Conservation (phyloP, 208 protist species). For the Balamuthia mandrillaris region DNA sequence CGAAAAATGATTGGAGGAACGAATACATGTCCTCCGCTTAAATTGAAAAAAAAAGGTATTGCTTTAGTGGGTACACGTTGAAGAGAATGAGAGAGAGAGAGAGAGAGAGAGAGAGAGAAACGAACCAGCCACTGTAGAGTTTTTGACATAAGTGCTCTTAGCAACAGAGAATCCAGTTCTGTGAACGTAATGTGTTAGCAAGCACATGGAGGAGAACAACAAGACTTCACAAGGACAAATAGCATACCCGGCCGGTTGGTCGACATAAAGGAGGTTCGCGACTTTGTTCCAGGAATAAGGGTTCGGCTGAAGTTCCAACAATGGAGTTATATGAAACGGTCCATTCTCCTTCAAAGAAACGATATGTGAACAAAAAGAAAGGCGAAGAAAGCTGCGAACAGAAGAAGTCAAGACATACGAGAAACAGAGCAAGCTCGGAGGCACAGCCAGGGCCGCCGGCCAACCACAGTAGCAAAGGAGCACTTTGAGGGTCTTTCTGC, state of each 20-base stretch:
- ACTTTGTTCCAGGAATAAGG: constrained; percentile 19
- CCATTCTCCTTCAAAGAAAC: constrained; percentile 19
- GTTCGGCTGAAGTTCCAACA: not conserved
- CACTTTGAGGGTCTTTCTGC: constrained; percentile 40
- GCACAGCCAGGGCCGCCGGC: constrained; percentile 28
- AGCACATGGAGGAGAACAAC: no score
- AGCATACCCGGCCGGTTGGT: constrained; percentile 1
- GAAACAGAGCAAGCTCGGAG: constrained; percentile 32
- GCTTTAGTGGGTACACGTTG: no score
- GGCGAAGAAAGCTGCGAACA: not conserved
- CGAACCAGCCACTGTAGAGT: no score
- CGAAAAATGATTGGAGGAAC: constrained; percentile 27
- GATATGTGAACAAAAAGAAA: not conserved
- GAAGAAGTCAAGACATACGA: not conserved
- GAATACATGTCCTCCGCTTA: constrained; percentile 7
- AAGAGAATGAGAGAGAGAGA: no score
- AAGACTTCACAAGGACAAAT: no score
- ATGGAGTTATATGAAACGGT: not conserved
- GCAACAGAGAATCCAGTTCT: no score
- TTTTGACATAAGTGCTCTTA: no score
- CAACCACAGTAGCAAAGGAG: constrained; percentile 42
- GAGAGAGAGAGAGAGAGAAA: no score
- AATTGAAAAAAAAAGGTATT: no score
- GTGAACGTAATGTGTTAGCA: no score
- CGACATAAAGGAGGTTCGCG: constrained; percentile 31